Evolutionary conservation across 2,329 filamentous ascomycete genomes (phyloP).

Genomic region (Chaetomium globosum): DNA sequence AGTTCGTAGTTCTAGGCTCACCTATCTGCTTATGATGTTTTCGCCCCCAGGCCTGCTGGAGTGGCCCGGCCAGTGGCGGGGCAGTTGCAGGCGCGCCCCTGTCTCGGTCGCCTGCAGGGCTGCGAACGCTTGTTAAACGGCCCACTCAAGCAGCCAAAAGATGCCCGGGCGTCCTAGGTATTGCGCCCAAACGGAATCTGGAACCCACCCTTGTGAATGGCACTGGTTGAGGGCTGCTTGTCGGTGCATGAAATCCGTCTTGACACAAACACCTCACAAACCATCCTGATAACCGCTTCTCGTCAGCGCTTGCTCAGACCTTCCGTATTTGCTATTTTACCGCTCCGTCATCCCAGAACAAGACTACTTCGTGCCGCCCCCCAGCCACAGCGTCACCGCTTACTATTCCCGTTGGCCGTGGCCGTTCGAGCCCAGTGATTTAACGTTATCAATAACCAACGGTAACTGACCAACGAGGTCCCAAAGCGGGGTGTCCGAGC

Average conservation of each 20-base stretch:
- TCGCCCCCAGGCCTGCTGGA: neutral
- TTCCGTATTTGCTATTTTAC: conserved; percentile 1
- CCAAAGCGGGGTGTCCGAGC: conserved; percentile 38
- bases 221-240: conserved; percentile 5
- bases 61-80: neutral
- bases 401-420: neutral
- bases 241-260: conserved; percentile 9
- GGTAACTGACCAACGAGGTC: conserved; percentile 16
- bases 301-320: conserved; percentile 2
- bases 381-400: conserved; percentile 13
- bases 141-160: neutral
- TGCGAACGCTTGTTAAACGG: neutral
- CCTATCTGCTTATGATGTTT: too few relatives aligned
- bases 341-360: conserved; percentile 2
- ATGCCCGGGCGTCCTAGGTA: neutral
- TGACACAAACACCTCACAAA: conserved; percentile 30
- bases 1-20: too few relatives aligned
- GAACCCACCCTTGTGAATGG: conserved; percentile 16
- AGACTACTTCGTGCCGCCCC: neutral
- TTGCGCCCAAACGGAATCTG: conserved; percentile 7
- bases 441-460: neutral
- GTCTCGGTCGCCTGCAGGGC: conserved; percentile 3
- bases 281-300: conserved; percentile 1
- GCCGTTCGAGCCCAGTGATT: conserved; percentile 10
- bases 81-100: neutral